phyloP scores from a whole-genome alignment of 2,329 filamentous ascomycete genomes.

The Pseudocercospora vitis region DNA sequence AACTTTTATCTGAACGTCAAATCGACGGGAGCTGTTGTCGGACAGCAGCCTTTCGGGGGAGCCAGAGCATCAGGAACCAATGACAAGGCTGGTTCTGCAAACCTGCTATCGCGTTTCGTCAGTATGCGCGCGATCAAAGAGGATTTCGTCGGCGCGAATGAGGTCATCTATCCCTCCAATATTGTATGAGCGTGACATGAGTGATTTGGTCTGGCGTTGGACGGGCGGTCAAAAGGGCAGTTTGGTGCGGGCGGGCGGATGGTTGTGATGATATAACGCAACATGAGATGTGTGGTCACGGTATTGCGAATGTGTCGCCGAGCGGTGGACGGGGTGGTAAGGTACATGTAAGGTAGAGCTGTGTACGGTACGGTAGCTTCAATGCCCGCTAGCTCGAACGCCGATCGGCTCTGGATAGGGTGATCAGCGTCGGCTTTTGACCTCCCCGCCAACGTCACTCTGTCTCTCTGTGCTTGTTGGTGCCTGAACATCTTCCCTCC shows the following conservation, averaged over 20 bases:
- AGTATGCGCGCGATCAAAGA: conserved; percentile 59
- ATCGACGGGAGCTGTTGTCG: conserved; percentile 55
- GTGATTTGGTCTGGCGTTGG: background rate
- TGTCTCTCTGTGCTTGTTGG: background rate
- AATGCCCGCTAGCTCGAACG: background rate
- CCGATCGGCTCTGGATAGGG: background rate
- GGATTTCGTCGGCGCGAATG: conserved; percentile 51
- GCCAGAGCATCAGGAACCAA: conserved; percentile 58
- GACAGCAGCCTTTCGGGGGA: conserved; percentile 49
- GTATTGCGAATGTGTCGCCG: no score
- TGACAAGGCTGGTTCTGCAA: conserved; percentile 58
- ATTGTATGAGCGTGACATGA: conserved; percentile 18
- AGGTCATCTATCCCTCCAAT: conserved; percentile 57
- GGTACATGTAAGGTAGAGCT: no score
- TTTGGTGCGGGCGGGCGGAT: background rate
- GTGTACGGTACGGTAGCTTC: no score
- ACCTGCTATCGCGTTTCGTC: conserved; percentile 54
- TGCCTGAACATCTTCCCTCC: background rate
- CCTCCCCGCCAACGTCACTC: background rate
- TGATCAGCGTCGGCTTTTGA: background rate
- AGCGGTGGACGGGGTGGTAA: no score
- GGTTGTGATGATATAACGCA: background rate
- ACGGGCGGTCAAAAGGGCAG: background rate
- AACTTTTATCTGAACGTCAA: conserved; percentile 90
- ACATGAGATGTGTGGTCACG: no score